Base-by-base conservation (phyloP, 352 stramenopile genomes). In the Aphanomyces invadans region DNA sequence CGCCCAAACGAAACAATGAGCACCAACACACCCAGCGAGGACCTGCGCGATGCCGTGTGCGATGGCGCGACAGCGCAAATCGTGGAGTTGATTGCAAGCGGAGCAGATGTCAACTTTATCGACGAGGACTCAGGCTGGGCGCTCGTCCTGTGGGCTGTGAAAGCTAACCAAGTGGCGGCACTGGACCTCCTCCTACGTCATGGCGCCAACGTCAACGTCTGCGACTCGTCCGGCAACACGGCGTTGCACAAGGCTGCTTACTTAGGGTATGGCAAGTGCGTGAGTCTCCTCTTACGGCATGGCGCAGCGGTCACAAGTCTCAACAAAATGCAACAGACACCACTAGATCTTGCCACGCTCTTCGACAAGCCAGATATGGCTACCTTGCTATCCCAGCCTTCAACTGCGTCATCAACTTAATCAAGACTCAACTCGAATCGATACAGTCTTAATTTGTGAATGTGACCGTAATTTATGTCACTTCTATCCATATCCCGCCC, bases 211-310 rank as follows among this genome's bases (percentile, higher is more conserved):
- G 46, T 77, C 0, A 73, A 80, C 61, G 65, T 80, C 15, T 72
- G 68, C 21, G 72, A 80, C 32, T 32, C 67, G 1, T 70, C 62
- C 7, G 71, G 76, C 36, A 82, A 80, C 60, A 82, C 76, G 3
- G 74, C 72, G 15, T 71, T 82, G 0, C 76, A 82, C 65, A 82
- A 80, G 51, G 74, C 74, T 4, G 74, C 76, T 9, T 82, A 82
- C 39, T 70, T 82, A 38, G 72, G 73, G 11, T 61, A 77, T 53
- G 60, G 52, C 2, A 70, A 80, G 36, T 79, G 72, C 26, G 65
- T 74, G 5, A 42, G 44, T 15, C 54, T 79, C 0, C 71, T 82
- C 2, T 23, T 82, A 5, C 36, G 62, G 31, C 56, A 77, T 38
- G 76, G 76, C 2, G 76, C 76, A 3, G 23, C 10, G 38, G 25